A percentile compares a stretch with the other conserved stretches of the same genome.
phyloP scores from a whole-genome alignment of 108 stramenopile species.

The Phaeodactylum tricornutum region DNA sequence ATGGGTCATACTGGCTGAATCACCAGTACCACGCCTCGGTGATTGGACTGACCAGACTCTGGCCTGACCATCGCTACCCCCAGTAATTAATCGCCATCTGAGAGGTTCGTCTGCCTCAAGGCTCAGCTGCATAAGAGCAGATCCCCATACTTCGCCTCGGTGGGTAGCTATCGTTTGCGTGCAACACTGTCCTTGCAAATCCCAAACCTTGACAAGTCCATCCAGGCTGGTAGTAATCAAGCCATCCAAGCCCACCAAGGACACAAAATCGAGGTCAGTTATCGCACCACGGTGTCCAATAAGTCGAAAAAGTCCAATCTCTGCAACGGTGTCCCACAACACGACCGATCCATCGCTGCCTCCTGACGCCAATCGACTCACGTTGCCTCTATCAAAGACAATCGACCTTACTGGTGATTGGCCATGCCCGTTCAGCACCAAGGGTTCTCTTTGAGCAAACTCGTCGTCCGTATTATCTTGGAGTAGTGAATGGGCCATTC shows the following conservation, averaged over 20 bases:
- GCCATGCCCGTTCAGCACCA: conserved; percentile 76
- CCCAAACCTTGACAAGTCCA: conserved; percentile 97
- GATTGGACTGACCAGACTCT: conserved; percentile 72
- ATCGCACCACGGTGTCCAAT: conserved; percentile 89
- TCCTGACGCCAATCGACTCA: conserved; percentile 56
- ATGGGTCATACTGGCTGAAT: not conserved
- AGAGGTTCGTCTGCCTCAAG: conserved; percentile 13
- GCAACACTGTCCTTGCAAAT: conserved; percentile 91
- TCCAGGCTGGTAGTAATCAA: conserved; percentile 85
- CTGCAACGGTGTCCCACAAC: conserved; percentile 92
- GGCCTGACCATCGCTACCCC: conserved; percentile 82
- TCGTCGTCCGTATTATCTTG: conserved; percentile 25
- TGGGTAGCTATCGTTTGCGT: conserved; percentile 93
- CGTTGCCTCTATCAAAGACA: conserved; percentile 32
- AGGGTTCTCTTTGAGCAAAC: conserved; percentile 51
- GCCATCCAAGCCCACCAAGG: conserved; percentile 30
- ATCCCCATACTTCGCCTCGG: conserved; percentile 70
- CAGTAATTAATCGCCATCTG: conserved; percentile 74
- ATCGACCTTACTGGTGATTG: conserved; percentile 57
- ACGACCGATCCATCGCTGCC: conserved; percentile 86
- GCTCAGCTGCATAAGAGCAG: conserved; percentile 19
- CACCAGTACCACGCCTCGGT: conserved; percentile 12
- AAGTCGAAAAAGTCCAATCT: conserved; percentile 86
- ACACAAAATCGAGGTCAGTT: conserved; percentile 76
- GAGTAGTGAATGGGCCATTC: conserved; percentile 48